Conservation (phyloP, 345 rosid species). For the Syzygium grande region DNA sequence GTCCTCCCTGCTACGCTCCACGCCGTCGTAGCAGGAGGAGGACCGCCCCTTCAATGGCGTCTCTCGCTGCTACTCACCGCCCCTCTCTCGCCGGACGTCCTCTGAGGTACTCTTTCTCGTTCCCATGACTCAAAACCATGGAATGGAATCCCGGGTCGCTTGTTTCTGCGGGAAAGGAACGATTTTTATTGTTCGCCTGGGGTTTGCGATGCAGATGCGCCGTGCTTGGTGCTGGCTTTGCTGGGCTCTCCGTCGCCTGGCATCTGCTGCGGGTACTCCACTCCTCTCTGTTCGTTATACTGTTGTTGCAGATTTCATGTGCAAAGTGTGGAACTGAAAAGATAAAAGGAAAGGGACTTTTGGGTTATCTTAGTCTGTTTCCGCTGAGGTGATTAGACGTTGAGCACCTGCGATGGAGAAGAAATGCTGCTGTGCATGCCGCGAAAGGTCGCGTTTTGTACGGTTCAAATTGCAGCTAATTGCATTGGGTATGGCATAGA, state of each 20-base stretch:
- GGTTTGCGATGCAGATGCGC: conserved; percentile 42
- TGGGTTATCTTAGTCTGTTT: neutral
- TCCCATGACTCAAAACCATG: neutral
- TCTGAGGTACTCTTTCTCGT: conserved; percentile 8
- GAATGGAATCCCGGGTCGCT: neutral
- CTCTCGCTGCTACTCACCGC: neutral
- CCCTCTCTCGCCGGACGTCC: conserved; percentile 10
- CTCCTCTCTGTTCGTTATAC: neutral
- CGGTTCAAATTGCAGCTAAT: neutral
- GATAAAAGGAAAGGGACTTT: neutral
- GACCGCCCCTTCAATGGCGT: neutral
- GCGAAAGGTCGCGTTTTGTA: neutral
- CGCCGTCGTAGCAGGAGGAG: neutral
- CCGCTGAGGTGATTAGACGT: neutral
- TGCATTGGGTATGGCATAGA: neutral
- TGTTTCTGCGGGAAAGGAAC: neutral
- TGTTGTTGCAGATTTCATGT: neutral
- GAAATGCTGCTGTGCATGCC: neutral
- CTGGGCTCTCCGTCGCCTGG: conserved; percentile 92
- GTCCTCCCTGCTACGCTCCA: neutral
- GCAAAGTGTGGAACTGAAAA: neutral
- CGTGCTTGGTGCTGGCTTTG: conserved; percentile 95
- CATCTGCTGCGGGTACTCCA: conserved; percentile 56
- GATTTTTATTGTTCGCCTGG: neutral
- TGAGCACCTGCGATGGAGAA: neutral